Evolutionary conservation across 768 basidiomycete genomes (phyloP), one percentile per base, ranked within the genome.

Genomic region (Hygrocybe punicea): DNA sequence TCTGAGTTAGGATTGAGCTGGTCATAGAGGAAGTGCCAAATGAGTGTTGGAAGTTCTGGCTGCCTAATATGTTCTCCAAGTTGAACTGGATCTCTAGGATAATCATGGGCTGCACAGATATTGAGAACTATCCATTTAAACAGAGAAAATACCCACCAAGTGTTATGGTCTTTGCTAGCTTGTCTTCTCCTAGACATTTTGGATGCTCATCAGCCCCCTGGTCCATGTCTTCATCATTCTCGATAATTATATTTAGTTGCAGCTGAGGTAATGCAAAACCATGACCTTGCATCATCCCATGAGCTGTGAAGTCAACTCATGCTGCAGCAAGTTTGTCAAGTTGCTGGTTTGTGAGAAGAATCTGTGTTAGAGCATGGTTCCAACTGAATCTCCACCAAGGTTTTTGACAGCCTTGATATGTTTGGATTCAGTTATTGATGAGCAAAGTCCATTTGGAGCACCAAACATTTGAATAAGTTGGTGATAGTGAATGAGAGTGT

Each of bases 381-480:
- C 51, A 61, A 57, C 57, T 76, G 0, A 70, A 74, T 2, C 64
- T 57, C 0, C 68, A 58, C 72, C 72, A 76, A 0, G 73, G 74
- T 66, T 47, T 54, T 75, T 76, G 19, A 74, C 67, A 21, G 70
- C 72, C 9, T 50, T 64, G 44, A 72, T 73, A 51, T 72, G 73
- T 11, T 67, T 68, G 2, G 65, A 70, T 50, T 73, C 71, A 1
- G 70, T 73, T 21, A 72, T 73, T 8, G 71, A 71, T 0, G 69
- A 6, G 67, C n/a, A n/a, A n/a, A n/a, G n/a, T n/a, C n/a, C n/a
- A n/a, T n/a, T n/a, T n/a, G n/a, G n/a, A n/a, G n/a, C 57, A 1
- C 66, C 66, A 58, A 66, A 71, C 2, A 61, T 50, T 2, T 52
- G 34, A 14, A 69, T 69, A 5, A 16, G 40, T 19, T 51, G 39